Conservation (phyloP, 352 stramenopile genomes). For the Phytophthora pluvialis region DNA sequence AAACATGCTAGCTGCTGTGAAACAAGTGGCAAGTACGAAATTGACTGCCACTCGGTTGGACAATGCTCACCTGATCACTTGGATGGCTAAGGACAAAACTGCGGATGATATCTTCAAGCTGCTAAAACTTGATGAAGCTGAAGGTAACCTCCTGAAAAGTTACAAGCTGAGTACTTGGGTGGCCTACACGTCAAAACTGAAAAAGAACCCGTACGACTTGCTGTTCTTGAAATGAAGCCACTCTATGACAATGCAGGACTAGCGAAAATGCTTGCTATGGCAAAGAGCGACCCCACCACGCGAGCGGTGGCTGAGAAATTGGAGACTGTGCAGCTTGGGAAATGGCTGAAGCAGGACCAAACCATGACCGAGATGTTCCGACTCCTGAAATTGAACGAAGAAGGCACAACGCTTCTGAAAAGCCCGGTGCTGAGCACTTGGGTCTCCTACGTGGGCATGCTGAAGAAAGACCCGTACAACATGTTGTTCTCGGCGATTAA, state of each 20-base stretch:
- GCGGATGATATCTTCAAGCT: slow-evolving; percentile 1
- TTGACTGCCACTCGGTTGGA: not conserved
- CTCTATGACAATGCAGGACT: not conserved
- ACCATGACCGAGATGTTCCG: not conserved
- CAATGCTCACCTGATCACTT: not conserved
- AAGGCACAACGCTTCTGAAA: not conserved
- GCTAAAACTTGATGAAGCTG: slow-evolving; percentile 5
- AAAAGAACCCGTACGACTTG: slow-evolving; percentile 7
- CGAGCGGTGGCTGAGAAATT: not conserved
- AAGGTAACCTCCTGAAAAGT: slow-evolving; percentile 4
- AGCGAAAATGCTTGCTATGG: slow-evolving; percentile 2
- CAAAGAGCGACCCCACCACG: not conserved
- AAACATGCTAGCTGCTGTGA: not conserved
- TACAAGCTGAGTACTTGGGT: not conserved
- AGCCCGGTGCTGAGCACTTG: slow-evolving; percentile 8
- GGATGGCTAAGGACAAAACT: not conserved
- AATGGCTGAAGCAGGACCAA: not conserved
- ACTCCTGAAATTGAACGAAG: slow-evolving; percentile 10
- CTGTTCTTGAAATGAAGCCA: not conserved
- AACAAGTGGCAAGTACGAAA: not conserved
- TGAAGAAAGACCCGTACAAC: slow-evolving; percentile 1
- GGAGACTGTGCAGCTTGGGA: not conserved
- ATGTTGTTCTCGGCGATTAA: slow-evolving; percentile 5
- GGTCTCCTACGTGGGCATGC: slow-evolving; percentile 1
- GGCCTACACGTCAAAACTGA: not conserved